Conservation (phyloP, 2,329 filamentous ascomycete species). For the Botrytis aclada region DNA sequence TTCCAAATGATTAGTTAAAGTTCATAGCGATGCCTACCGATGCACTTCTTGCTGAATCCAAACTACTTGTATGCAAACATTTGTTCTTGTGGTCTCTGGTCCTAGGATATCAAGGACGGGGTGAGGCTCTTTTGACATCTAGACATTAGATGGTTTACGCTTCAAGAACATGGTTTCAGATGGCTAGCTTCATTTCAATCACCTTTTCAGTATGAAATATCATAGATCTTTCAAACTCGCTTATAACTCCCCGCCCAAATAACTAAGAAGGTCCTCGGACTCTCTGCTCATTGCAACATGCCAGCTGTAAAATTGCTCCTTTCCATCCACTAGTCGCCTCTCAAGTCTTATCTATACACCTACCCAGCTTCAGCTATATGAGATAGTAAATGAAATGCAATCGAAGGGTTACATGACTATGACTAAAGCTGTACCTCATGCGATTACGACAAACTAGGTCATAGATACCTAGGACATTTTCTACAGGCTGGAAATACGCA, state of each 20-base stretch:
- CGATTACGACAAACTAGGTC: background rate
- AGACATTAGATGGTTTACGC: background rate
- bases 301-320: background rate
- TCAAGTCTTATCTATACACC: background rate
- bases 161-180: background rate
- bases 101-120: background rate
- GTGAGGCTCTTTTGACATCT: background rate
- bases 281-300: background rate
- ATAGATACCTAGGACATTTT: background rate
- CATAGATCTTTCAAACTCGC: background rate
- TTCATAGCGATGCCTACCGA: background rate
- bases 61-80: background rate
- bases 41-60: background rate
- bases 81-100: background rate
- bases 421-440: background rate
- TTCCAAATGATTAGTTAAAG: background rate
- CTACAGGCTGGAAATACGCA: background rate
- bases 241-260: background rate
- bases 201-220: background rate
- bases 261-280: background rate
- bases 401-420: background rate
- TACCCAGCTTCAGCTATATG: background rate
- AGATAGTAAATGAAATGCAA: background rate
- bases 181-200: rapidly evolving
- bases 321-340: background rate